Base-by-base conservation (phyloP, 768 basidiomycete genomes). In the Sutorius australiensis region DNA sequence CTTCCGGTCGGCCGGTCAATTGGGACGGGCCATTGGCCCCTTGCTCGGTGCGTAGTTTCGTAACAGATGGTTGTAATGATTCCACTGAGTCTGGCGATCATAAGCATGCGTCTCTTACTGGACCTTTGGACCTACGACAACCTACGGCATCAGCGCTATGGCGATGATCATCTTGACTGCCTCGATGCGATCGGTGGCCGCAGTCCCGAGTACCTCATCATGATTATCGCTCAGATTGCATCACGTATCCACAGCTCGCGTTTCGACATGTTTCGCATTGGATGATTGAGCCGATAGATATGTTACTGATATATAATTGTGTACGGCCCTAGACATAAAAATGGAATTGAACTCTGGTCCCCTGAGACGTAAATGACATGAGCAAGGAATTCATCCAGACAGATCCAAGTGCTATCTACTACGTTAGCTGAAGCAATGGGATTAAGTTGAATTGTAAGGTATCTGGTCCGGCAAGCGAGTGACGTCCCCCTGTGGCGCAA, bases 21-120 rank as follows among this genome's bases (percentile, higher is more conserved):
- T 98, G 37, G 95, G 95, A 4, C 81, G 95, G 52, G 95, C 95
- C 5, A 75, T 97, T 34, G 95, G 95, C 0, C 95, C 95, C 5
- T 68, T 98, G 5, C 74, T 95, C n/a, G 92, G 92, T 84, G 70
- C 46, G 84, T 62, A 33, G 50, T 43, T 62, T 31, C 33, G 19
- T 53, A 31, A 55, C 13, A 38, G 19, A 44, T 28, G 17, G 13
- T 31, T 19, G 38, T 38, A 31, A 13, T 12, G 41, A 43, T 39
- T 47, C 38, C 43, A 52, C 53, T 66, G 47, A 63, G 10, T 50
- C 59, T 32, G 41, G 17, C 31, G 3, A 45, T 45, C 36, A 28
- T 17, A 57, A 93, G 91, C 91, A 6, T 93, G 91, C 67, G 90
- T 81, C 28, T 84, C 82, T 12, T 93, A 93, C 65, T 93, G 91